Evolutionary conservation across 1,284 basidiomycete species (phyloP), one percentile per base, ranked within the genome.

Genomic region (Sphaerobolus stellatus): DNA sequence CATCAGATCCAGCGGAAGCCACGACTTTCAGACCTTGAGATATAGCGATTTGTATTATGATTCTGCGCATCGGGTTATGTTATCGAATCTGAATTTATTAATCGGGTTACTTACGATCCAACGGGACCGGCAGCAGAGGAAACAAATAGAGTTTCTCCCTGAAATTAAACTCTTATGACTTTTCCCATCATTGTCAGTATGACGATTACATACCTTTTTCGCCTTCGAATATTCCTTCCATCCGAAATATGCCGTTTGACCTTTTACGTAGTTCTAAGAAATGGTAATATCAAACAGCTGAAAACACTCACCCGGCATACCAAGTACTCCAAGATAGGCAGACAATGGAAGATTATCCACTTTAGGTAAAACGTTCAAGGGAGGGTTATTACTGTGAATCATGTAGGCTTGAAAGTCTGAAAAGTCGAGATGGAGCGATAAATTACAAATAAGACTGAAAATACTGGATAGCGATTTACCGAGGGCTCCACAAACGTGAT

Each of bases 1-100:
- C 83, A 7, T 82, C 76, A 0, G 83, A 81, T 1, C 89, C 88
- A 0, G 87, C 85, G 2, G 88, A 86, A 0, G 80, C 88, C 58
- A 90, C 84, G 48, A 91, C 86, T 59, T 83, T 85, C 27, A 83
- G 67, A 0, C 84, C 86, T 11, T 80, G 77, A 4, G 72, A 68
- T 58, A 86, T 88, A 2, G 83, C 84, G 18, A 87, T 73, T 68
- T 90, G 82, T 25, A 77, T 73, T 13, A 81, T 77, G 8, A 22
- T 28, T 18, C 36, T 55, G 33, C 14, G 28, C 57, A 36, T 14
- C n/a, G 34, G 1, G 22, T 25, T 28, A 27, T 2, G 27, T 16
- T 16, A 13, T 4, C 6, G 29, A 18, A 31, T 28, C 18, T 9
- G 16, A 41, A 24, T n/a, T 14, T n/a, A 44, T 30, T 28, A 30